phyloP scores from a whole-genome alignment of 2,329 filamentous ascomycete species.

The Pseudonectria foliicola region DNA sequence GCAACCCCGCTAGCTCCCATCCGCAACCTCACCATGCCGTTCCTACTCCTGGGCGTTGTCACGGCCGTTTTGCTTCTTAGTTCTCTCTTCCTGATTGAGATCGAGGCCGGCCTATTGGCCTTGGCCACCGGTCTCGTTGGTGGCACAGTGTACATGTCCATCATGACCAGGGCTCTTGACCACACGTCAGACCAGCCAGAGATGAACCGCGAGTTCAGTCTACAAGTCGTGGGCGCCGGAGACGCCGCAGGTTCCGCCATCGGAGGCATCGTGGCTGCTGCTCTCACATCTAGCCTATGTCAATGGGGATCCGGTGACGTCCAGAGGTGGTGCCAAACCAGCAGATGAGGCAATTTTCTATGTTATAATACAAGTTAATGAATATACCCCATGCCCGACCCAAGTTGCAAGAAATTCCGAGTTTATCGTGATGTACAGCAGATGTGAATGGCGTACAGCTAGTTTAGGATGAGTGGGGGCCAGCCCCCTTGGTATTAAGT shows the following conservation, averaged over 20 bases:
- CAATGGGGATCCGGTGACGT: conserved; percentile 2
- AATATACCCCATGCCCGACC: too few species aligned
- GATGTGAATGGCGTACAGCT: too few species aligned
- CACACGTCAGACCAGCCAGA: conserved; percentile 12
- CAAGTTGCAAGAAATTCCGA: too few species aligned
- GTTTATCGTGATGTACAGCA: too few species aligned
- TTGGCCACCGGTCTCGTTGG: conserved; percentile 21
- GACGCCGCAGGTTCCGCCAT: conserved; percentile 22
- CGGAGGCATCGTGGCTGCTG: conserved; percentile 19
- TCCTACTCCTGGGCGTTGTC: conserved; percentile 6
- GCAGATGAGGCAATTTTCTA: conserved; percentile 5
- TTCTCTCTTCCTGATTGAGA: conserved; percentile 14
- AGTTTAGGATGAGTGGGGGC: too few species aligned
- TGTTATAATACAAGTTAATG: too few species aligned
- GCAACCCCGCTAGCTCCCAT: conserved; percentile 14
- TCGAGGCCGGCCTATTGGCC: conserved; percentile 18
- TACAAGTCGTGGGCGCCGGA: conserved; percentile 22
- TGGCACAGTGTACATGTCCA: conserved; percentile 23
- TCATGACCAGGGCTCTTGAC: conserved; percentile 13
- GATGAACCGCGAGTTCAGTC: conserved; percentile 20
- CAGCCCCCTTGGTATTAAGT: too few species aligned
- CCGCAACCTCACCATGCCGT: conserved; percentile 5
- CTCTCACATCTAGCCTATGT: conserved; percentile 20
- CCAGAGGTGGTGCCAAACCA: conserved; percentile 23
- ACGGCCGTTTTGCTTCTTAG: conserved; percentile 12